Base-by-base conservation (phyloP, 805 yeast species). In the Teunomyces stri region DNA sequence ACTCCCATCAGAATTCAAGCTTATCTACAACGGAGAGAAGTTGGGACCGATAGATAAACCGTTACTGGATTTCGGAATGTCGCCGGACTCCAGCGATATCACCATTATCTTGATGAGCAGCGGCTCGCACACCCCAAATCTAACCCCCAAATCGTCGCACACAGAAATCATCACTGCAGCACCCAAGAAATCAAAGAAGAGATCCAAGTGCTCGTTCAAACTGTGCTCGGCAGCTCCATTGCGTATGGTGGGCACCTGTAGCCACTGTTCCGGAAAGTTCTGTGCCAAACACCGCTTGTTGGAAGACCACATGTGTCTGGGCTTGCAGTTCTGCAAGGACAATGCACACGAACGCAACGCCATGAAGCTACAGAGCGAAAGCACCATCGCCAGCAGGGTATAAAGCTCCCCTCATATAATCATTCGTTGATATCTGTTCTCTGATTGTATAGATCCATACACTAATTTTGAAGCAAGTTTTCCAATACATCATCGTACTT, bases 261-360 rank as follows among this genome's bases (percentile, higher is more conserved):
- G 82, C 45, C 86, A 84, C 61, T 89, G 97, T 65, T 80, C 80
- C 42, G 95, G 96, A 39, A 85, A 84, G 59, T 89, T 81, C 65
- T 89, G 97, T 66, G 85, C 92, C 28, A 85, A 86, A 59, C 97
- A 89, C 69, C 78, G 97, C 47, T 73, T 89, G 47, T 74, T 90
- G 69, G 97, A 89, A 66, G 89, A 84, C 65, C 97, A 89, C 68
- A 64, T 76, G 49, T 89, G 97, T 63, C 74, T 77, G 48, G 96
- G 94, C 5, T 76, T 89, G 49, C 85, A 84, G 60, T 76, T 71
- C 53, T 89, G 95, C 72, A 88, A 88, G 72, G 91, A 89, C 57
- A 81, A 78, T 57, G 82, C 89, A 55, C 95, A 88, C 58, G 91
- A 87, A 55, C 70, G 89, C 54, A 89, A 89, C 62, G 96, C 96